phyloP scores from a whole-genome alignment of 805 yeast species.

The Saccharomyces mikatae region DNA sequence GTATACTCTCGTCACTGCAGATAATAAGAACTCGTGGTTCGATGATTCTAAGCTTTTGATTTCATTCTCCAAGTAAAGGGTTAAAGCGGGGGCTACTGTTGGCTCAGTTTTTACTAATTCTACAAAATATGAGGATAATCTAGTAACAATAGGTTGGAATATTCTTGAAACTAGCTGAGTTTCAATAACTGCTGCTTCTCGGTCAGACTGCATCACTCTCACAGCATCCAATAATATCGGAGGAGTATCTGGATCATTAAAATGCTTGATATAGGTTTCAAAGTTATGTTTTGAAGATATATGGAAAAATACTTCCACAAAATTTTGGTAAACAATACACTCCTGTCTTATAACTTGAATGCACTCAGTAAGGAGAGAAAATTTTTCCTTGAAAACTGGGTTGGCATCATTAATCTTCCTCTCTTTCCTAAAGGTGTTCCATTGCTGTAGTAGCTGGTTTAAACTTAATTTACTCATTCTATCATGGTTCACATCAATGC shows the following conservation, averaged over 20 bases:
- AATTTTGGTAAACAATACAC: constrained; percentile 41
- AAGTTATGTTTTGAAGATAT: constrained; percentile 37
- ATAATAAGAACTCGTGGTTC: constrained; percentile 56
- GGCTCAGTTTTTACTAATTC: constrained; percentile 33
- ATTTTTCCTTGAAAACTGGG: constrained; percentile 3
- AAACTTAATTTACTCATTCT: constrained; percentile 1
- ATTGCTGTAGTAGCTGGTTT: constrained; percentile 10
- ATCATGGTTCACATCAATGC: neutral
- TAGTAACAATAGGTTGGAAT: constrained; percentile 32
- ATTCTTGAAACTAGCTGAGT: constrained; percentile 38
- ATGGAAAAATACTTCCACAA: constrained; percentile 39
- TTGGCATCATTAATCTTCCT: constrained; percentile 8
- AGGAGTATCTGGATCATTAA: constrained; percentile 17
- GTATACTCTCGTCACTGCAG: constrained; percentile 42
- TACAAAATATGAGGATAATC: constrained; percentile 24
- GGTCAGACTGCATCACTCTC: constrained; percentile 38
- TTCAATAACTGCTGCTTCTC: constrained; percentile 38
- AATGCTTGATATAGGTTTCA: constrained; percentile 34
- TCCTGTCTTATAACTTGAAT: constrained; percentile 19
- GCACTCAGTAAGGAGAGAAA: constrained; percentile 8
- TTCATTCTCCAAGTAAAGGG: constrained; percentile 36
- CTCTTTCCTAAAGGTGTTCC: constrained; percentile 11
- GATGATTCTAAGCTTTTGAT: constrained; percentile 36
- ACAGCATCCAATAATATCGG: constrained; percentile 26
- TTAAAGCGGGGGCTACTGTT: constrained; percentile 36